Evolutionary conservation across 495 filamentous ascomycete genomes (phyloP).

Genomic region (Aspergillus steynii): DNA sequence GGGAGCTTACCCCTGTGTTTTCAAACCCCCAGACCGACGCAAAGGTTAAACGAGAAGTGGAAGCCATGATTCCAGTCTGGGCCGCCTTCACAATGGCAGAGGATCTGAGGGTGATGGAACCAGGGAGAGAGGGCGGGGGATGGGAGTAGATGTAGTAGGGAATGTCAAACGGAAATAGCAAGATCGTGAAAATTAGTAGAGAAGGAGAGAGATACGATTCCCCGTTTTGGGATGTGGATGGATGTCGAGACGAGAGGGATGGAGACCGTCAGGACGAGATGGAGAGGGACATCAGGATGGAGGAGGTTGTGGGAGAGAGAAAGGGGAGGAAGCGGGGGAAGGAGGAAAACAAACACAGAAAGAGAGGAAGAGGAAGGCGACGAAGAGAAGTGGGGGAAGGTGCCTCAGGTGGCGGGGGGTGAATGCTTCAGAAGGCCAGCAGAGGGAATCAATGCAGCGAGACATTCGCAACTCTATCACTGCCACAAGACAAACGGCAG

Average conservation of each 20-base stretch:
- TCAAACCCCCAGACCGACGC: conserved; percentile 30
- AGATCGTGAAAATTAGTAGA: not conserved
- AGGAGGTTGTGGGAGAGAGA: not conserved
- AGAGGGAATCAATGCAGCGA: not conserved
- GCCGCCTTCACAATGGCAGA: not conserved
- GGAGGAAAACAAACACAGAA: not conserved
- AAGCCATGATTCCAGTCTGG: conserved; percentile 11
- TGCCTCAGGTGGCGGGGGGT: not conserved
- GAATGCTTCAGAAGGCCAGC: not conserved
- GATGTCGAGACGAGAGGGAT: not conserved
- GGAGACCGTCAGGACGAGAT: too few species aligned
- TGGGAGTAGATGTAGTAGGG: not conserved
- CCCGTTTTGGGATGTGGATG: too few species aligned
- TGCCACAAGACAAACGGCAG: conserved; percentile 7
- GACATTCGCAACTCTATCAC: not conserved
- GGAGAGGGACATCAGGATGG: too few species aligned
- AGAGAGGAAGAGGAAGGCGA: not conserved
- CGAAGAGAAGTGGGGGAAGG: not conserved
- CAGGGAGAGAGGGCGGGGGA: not conserved
- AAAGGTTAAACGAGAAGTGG: conserved; percentile 18
- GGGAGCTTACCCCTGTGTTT: conserved; percentile 21
- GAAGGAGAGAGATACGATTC: not conserved
- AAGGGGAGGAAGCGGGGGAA: not conserved
- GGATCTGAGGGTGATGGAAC: not conserved
- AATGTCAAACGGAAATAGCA: not conserved